Evolutionary conservation across 75 land plant species (phyloP).

Genomic region (Chamaecyparis obtusa): DNA sequence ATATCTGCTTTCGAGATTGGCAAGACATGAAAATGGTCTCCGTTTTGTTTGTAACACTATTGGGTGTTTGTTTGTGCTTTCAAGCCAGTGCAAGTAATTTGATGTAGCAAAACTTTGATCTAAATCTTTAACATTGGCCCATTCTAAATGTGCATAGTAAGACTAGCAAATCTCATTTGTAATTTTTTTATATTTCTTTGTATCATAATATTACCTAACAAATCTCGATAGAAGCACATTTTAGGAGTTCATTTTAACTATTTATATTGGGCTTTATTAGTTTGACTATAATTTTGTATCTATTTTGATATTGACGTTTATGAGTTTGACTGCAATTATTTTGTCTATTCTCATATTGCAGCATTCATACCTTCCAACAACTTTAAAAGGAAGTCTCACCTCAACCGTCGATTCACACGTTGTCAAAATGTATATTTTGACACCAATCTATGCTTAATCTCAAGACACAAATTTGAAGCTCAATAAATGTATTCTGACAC

Average conservation of each 20-base stretch:
- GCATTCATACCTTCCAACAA: slow-evolving; percentile 2
- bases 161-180: not conserved
- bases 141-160: slow-evolving; percentile 24
- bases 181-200: not conserved
- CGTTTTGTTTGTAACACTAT: not conserved
- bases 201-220: not conserved
- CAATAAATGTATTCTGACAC: no score
- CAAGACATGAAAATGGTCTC: not conserved
- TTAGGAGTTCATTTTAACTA: not conserved
- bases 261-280: not conserved
- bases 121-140: not conserved
- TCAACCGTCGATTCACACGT: slow-evolving; percentile 35
- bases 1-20: not conserved
- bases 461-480: not conserved
- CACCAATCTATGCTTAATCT: not conserved
- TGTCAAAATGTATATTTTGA: slow-evolving; percentile 31
- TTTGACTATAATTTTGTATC: not conserved
- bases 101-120: not conserved
- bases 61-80: not conserved
- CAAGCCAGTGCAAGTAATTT: slow-evolving; percentile 14
- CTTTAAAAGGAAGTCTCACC: slow-evolving; percentile 5
- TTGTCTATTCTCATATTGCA: not conserved
- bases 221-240: not conserved
- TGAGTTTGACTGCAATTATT: no score
- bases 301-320: not conserved